Evolutionary conservation across 2,329 filamentous ascomycete species (phyloP).

Genomic region (Zelopaecilomyces penicillatus): DNA sequence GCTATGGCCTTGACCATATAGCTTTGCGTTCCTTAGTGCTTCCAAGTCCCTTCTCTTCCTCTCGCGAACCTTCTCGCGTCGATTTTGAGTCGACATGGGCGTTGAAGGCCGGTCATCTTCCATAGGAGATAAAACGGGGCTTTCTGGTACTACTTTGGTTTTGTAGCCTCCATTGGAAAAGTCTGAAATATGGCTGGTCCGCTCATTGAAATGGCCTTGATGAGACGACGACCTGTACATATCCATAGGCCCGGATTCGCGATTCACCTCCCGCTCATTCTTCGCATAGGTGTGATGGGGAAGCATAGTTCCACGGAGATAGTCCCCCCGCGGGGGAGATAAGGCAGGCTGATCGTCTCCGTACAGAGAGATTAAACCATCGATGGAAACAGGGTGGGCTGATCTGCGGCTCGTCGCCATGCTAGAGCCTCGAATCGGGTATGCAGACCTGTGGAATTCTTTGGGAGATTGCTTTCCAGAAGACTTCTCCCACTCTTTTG

Average conservation of each 20-base stretch:
- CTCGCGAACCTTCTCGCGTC: slow-evolving; percentile 30
- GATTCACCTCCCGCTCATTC: no score
- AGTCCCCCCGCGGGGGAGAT: no score
- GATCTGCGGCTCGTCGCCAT: slow-evolving; percentile 11
- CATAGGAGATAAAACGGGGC: slow-evolving; percentile 12
- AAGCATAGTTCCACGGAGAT: no score
- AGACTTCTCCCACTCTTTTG: background rate
- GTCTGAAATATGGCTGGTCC: background rate
- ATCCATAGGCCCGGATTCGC: no score
- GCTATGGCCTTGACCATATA: slow-evolving; percentile 6
- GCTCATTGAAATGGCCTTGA: background rate
- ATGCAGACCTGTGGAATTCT: slow-evolving; percentile 11
- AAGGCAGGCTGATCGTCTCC: slow-evolving; percentile 1
- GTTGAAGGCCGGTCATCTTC: slow-evolving; percentile 11
- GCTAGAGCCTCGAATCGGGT: slow-evolving; percentile 20
- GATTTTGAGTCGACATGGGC: slow-evolving; percentile 19
- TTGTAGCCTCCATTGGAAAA: background rate
- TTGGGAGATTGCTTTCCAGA: background rate
- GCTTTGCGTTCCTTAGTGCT: slow-evolving; percentile 18
- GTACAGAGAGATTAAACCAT: slow-evolving; percentile 12
- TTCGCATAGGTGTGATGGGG: no score
- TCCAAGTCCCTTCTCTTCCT: slow-evolving; percentile 34
- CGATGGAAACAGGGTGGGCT: slow-evolving; percentile 13
- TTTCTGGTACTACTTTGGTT: slow-evolving; percentile 10
- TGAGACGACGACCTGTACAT: no score